Conservation (phyloP, 192 early-diverging fungal genomes). For the Umbelopsis sp. region DNA sequence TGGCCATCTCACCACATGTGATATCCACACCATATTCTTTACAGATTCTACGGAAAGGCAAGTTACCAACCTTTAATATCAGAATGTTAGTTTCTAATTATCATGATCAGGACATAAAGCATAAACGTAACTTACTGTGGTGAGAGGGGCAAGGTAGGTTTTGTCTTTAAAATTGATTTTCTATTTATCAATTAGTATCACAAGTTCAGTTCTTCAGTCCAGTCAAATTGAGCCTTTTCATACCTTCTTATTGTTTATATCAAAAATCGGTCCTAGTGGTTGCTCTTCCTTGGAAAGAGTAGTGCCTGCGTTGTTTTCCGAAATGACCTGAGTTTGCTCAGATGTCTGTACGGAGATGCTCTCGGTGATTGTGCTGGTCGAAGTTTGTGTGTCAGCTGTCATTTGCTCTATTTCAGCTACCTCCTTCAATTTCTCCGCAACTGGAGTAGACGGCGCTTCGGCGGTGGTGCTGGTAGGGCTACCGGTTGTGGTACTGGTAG, state of each 20-base stretch:
- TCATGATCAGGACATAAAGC: too few relatives aligned
- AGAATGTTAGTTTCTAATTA: neutral
- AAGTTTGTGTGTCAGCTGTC: neutral
- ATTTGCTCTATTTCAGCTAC: conserved; percentile 33
- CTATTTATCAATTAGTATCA: neutral
- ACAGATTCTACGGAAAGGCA: conserved; percentile 94
- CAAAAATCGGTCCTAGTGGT: conserved; percentile 42
- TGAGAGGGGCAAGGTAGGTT: conserved; percentile 92
- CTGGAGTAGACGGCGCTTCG: neutral
- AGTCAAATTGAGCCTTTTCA: neutral
- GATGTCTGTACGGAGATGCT: neutral
- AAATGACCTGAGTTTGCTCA: neutral
- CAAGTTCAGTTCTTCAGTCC: neutral
- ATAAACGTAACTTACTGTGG: conserved; percentile 60
- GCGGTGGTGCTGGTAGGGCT: conserved; percentile 11
- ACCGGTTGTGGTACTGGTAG: conserved; percentile 3
- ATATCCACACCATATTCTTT: conserved; percentile 94
- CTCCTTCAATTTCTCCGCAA: conserved; percentile 30
- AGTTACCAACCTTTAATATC: conserved; percentile 72
- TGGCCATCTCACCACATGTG: conserved; percentile 96
- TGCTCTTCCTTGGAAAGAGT: conserved; percentile 8
- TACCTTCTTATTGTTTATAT: conserved; percentile 62
- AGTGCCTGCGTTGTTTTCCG: neutral
- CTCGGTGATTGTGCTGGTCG: neutral
- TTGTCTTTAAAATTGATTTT: conserved; percentile 79